These are phyloP conservation scores for Suillus placidus DNA, from an alignment of 768 basidiomycete species.

Conservation along the genomic window DNA sequence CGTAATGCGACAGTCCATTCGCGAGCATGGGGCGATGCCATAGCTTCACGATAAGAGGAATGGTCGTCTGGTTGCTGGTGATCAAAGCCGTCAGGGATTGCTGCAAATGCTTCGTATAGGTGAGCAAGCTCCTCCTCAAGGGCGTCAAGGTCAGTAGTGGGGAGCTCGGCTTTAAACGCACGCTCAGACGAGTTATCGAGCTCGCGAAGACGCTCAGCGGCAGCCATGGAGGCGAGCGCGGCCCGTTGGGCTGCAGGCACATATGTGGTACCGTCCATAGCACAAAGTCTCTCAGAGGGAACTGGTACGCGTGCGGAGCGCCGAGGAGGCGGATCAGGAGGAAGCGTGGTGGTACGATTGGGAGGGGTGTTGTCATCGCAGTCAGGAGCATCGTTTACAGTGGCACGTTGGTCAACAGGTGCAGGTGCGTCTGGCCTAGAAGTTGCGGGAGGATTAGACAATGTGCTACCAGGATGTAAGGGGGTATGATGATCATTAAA, in stretches of 20 bases:
- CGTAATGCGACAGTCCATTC: slow-evolving; percentile 25
- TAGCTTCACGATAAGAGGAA: slow-evolving; percentile 18
- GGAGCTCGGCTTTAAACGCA: no score
- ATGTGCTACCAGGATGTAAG: no score
- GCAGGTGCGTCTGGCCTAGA: no score
- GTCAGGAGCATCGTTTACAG: no score
- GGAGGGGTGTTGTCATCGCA: no score
- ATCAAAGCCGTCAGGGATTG: not conserved
- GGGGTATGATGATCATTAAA: no score
- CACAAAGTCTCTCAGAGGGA: slow-evolving; percentile 18
- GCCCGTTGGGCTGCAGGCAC: not conserved
- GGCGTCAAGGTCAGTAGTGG: no score
- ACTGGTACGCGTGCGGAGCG: slow-evolving; percentile 8
- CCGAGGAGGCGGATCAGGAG: not conserved
- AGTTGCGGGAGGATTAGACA: not conserved
- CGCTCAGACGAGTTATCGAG: no score
- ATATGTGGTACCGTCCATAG: slow-evolving; percentile 4
- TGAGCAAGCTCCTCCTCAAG: not conserved
- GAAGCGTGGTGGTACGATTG: no score
- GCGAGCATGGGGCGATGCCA: slow-evolving; percentile 14
- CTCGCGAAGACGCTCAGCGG: no score
- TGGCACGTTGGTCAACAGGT: no score
- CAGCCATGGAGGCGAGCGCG: no score
- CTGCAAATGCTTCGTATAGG: not conserved
- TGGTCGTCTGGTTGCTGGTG: slow-evolving; percentile 21